Percentiles rank a stretch among this genome's conserved stretches.
These are phyloP conservation scores for Turritis glabra DNA, from an alignment of 345 rosid genomes.

Conservation along the genomic window DNA sequence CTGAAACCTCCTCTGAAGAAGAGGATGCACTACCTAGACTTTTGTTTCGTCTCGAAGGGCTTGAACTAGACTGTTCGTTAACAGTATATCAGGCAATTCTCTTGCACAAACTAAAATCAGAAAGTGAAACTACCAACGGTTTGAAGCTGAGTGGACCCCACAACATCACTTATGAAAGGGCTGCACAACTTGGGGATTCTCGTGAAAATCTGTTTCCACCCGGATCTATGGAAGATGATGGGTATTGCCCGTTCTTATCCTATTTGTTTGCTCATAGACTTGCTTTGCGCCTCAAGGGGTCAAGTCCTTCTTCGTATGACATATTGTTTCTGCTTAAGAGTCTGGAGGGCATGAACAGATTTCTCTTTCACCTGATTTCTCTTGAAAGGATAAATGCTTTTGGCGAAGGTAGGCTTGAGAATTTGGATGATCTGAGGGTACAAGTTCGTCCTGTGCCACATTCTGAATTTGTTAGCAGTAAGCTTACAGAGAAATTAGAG, in stretches of 20 bases:
- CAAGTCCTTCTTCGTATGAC: conserved; percentile 64
- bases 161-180: conserved; percentile 60
- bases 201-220: conserved; percentile 28
- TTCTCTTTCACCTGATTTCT: conserved; percentile 65
- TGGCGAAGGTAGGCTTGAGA: conserved; percentile 61
- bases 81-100: conserved; percentile 83
- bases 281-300: conserved; percentile 53
- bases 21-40: conserved; percentile 49
- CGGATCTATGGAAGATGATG: conserved; percentile 33
- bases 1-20: conserved; percentile 41
- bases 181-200: conserved; percentile 41
- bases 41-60: conserved; percentile 67
- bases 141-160: conserved; percentile 60
- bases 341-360: conserved; percentile 72
- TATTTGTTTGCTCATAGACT: conserved; percentile 56
- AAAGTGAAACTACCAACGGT: conserved; percentile 47
- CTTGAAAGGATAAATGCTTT: conserved; percentile 60
- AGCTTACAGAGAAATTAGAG: conserved; percentile 90
- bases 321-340: conserved; percentile 70
- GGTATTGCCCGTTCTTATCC: conserved; percentile 48
- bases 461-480: conserved; percentile 69
- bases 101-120: conserved; percentile 62
- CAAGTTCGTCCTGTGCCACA: conserved; percentile 53
- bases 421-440: conserved; percentile 65
- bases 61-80: conserved; percentile 52